Conservation (phyloP, 768 basidiomycete genomes). For the Phaeolepiota aurea region DNA sequence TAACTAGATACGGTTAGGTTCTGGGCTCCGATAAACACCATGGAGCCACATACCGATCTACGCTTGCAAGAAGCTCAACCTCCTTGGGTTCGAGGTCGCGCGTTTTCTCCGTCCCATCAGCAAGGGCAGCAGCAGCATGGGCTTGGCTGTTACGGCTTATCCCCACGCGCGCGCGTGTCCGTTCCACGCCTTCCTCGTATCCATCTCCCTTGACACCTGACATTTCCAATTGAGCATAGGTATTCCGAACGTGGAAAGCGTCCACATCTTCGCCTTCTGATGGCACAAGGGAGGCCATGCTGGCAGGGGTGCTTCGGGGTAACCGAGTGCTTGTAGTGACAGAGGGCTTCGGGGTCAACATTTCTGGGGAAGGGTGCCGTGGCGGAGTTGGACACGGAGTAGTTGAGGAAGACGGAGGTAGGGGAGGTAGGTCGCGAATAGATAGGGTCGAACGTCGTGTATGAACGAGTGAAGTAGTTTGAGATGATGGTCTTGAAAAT, state of each 20-base stretch:
- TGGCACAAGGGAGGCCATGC: conserved; percentile 47
- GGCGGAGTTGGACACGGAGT: conserved; percentile 20
- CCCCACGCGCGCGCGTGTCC: conserved; percentile 71
- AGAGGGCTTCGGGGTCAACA: conserved; percentile 18
- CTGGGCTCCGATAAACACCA: background rate
- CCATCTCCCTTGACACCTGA: conserved; percentile 94
- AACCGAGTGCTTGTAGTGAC: conserved; percentile 11
- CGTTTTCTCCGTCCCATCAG: conserved; percentile 50
- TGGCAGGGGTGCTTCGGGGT: conserved; percentile 15
- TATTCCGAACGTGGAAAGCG: conserved; percentile 74
- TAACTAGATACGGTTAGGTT: too few relatives aligned
- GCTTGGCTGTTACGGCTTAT: conserved; percentile 49
- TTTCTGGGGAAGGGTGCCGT: conserved; percentile 15
- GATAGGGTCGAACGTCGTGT: conserved; percentile 13
- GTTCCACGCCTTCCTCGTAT: conserved; percentile 88
- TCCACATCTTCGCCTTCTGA: conserved; percentile 79
- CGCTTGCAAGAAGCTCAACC: conserved; percentile 55
- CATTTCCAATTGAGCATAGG: conserved; percentile 84
- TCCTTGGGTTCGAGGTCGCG: conserved; percentile 69
- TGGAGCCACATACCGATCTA: conserved; percentile 71
- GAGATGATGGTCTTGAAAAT: conserved; percentile 23
- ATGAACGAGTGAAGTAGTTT: conserved; percentile 15
- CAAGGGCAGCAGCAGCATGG: conserved; percentile 46
- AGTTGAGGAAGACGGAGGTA: conserved; percentile 22
- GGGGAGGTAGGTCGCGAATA: conserved; percentile 22